A percentile compares a stretch with the other conserved stretches of the same genome.
These are phyloP conservation scores for Buddleja alternifolia DNA, from an alignment of 257 asterid genomes.

Conservation along the genomic window DNA sequence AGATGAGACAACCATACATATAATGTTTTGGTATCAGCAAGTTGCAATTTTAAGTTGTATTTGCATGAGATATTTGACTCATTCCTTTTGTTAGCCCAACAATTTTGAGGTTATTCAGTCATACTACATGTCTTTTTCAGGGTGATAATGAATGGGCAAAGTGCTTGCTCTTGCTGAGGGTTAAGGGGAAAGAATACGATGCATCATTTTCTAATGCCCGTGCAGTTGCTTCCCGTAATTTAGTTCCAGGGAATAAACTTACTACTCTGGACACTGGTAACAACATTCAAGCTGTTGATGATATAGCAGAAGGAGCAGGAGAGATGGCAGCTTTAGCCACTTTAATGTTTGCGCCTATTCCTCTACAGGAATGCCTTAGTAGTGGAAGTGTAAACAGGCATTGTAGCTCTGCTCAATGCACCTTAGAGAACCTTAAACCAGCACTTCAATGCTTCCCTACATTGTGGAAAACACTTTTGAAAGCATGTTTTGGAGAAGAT, in stretches of 20 bases:
- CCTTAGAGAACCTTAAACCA: slow-evolving; percentile 95
- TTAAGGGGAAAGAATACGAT: slow-evolving; percentile 93
- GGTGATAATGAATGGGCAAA: slow-evolving; percentile 91
- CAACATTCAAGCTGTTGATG: slow-evolving; percentile 87
- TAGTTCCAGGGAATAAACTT: slow-evolving; percentile 65
- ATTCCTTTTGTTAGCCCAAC: slow-evolving; percentile 21
- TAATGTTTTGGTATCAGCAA: slow-evolving; percentile 6
- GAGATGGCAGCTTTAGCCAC: slow-evolving; percentile 98
- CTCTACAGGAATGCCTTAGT: slow-evolving; percentile 90
- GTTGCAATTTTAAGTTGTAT: slow-evolving; percentile 16
- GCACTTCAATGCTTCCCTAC: slow-evolving; percentile 91
- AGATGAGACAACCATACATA: neutral
- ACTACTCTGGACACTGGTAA: slow-evolving; percentile 62
- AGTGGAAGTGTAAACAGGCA: slow-evolving; percentile 93
- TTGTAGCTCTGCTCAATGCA: slow-evolving; percentile 84
- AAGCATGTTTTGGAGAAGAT: slow-evolving; percentile 91
- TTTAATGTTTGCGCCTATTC: slow-evolving; percentile 86
- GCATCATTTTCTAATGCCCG: slow-evolving; percentile 96
- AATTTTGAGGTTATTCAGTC: slow-evolving; percentile 32
- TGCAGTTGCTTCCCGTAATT: slow-evolving; percentile 71
- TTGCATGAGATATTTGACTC: slow-evolving; percentile 6
- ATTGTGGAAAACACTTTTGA: slow-evolving; percentile 77
- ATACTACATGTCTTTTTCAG: slow-evolving; percentile 46
- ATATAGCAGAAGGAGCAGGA: slow-evolving; percentile 98
- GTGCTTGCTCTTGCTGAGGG: slow-evolving; percentile 84